Evolutionary conservation across 1,139 yeast species (phyloP), one percentile per base, ranked within the genome.

Genomic region (Geotrichum candidum): DNA sequence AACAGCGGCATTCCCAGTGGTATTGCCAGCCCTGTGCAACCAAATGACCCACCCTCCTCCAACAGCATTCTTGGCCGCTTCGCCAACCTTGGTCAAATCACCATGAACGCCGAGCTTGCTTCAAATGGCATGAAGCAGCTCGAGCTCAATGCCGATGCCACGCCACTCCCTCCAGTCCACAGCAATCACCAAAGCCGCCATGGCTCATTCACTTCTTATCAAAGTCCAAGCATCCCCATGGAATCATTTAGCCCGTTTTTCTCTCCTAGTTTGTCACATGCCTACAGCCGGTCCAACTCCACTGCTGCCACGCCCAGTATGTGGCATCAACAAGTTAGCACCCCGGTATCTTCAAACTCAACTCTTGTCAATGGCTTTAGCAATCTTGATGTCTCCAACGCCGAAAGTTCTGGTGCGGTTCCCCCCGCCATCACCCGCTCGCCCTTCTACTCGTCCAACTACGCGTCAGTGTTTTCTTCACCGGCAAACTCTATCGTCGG

Each of bases 1-100:
- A 38, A 18, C 10, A 38, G 45, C 6, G 45, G 45, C 10, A 38
- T 38, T 38, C 45, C n/a, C 18, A 38, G 45, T 38, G 45, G 45
- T 4, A 38, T 38, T 38, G 45, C 45, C 18, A 38, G n/a, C 6
- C 45, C 45, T 38, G 45, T 38, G 15, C 45, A 38, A n/a, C n/a
- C 15, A 2, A 38, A 38, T 38, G 45, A 38, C 6, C 45, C 45
- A 3, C 45, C 45, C 18, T 38, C 45, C 10, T 38, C 45, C 10
- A 38, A 38, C 6, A 38, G 58, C 41, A 58, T 63, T 11, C 57
- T 63, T n/a, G 65, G 58, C 66, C 85, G 87, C 72, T 88, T 88
- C 70, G 79, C 89, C 7, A 77, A 84, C n/a, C 86, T 88, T 23
- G 90, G 90, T 13, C 95, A 88, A 64, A 89, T 90, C 50, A 88